Base-by-base conservation (phyloP, 768 basidiomycete genomes). In the Naematelia encephala region DNA sequence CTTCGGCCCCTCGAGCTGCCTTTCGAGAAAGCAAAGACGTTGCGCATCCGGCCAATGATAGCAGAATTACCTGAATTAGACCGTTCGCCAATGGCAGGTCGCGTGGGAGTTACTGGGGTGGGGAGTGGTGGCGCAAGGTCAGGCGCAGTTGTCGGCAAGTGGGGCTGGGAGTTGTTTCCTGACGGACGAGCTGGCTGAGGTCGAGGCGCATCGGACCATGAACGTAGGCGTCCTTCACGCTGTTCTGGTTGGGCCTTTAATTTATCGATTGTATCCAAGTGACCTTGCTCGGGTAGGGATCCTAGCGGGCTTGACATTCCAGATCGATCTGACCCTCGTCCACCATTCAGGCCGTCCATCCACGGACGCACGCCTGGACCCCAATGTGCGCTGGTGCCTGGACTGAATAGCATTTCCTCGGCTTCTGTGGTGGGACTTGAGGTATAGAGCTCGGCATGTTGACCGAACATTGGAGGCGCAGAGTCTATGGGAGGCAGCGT, bases 151-250 rank as follows among this genome's bases (percentile, higher is more conserved):
- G 48, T 29, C 19, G 55, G 51, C 4, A 46, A 14, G 21, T n/a
- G 19, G 16, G 53, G 34, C 13, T 48, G 55, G 19, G 43, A 47
- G 5, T 16, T 21, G 5, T 22, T 10, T 22, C 11, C 12, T 28
- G 21, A 22, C 11, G 48, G 27, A 2, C 48, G 48, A 5, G 45
- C 44, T 21, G 61, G 46, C 25, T 62, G 59, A 3, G 61, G 61
- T 2, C 42, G 47, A 16, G 72, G 68, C 8, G 72, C 72, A 56
- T 74, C 72, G 2, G 72, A 74, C 65, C 61, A 64, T 21, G 72
- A 66, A 46, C 72, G 56, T 11, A 57, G 25, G 34, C 72, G 54
- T 23, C 56, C 56, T 26, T 59, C 63, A 19, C 34, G 44, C 21
- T 27, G 16, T 12, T 45, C 21, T 4, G 43, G 39, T n/a, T 57